Conservation (phyloP, 2,329 filamentous ascomycete genomes). For the Penicillium sp. region DNA sequence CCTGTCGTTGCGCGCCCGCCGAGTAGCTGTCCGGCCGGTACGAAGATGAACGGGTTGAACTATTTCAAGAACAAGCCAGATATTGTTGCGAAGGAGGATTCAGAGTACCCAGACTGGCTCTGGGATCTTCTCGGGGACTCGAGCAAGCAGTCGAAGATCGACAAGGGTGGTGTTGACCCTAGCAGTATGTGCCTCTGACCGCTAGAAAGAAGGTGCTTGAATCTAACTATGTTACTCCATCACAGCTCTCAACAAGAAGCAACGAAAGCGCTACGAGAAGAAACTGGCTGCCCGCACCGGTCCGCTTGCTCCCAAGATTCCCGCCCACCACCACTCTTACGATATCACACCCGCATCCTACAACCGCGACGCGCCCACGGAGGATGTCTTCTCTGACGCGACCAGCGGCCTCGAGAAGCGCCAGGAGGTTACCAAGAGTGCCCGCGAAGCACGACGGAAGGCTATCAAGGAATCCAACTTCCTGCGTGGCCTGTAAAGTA, state of each 20-base stretch:
- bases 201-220: neutral
- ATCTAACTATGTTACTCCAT: slow-evolving; percentile 1
- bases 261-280: slow-evolving; percentile 49
- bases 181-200: slow-evolving; percentile 36
- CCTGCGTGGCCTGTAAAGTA: slow-evolving; percentile 47
- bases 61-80: slow-evolving; percentile 52
- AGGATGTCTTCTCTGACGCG: slow-evolving; percentile 35
- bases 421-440: slow-evolving; percentile 46
- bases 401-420: slow-evolving; percentile 40
- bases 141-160: slow-evolving; percentile 34
- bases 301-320: slow-evolving; percentile 43
- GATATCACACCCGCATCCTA: slow-evolving; percentile 46
- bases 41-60: slow-evolving; percentile 45
- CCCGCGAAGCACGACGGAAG: slow-evolving; percentile 48
- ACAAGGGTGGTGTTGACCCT: slow-evolving; percentile 41
- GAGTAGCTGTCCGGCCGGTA: slow-evolving; percentile 44
- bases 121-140: slow-evolving; percentile 46
- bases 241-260: slow-evolving; percentile 49
- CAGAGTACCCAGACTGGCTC: slow-evolving; percentile 52
- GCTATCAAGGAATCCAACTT: slow-evolving; percentile 51
- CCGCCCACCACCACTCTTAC: slow-evolving; percentile 47
- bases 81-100: slow-evolving; percentile 47
- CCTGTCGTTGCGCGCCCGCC: slow-evolving; percentile 30
- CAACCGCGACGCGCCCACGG: slow-evolving; percentile 28
- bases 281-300: slow-evolving; percentile 47